A percentile compares a stretch with the other conserved stretches of the same genome.
Conservation (phyloP, 148 eudicot genomes). For the Polygonum maritimum region DNA sequence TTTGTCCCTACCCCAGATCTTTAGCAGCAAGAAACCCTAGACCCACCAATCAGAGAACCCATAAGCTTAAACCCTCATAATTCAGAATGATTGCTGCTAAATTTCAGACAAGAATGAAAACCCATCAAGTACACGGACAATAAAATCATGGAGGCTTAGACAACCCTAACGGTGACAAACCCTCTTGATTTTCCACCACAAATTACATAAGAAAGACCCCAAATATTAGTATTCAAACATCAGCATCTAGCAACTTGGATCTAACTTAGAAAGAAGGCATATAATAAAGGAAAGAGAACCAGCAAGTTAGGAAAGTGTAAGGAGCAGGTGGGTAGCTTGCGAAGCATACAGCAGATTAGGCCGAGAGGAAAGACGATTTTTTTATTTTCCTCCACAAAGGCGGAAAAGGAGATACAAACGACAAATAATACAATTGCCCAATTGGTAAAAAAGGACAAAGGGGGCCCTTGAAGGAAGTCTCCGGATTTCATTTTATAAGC, state of each 20-base stretch:
- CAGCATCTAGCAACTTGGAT: not conserved
- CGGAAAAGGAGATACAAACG: not conserved
- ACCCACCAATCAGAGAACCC: conserved; percentile 4
- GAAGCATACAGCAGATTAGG: not conserved
- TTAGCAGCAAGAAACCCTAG: not conserved
- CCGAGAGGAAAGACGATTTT: not conserved
- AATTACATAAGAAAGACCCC: not conserved
- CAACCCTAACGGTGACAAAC: not conserved
- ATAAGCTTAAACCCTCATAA: not conserved
- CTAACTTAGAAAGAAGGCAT: not conserved
- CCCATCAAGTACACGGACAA: not conserved
- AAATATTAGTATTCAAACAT: not conserved
- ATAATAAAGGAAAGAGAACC: not conserved
- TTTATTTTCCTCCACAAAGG: not conserved
- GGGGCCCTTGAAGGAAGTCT: conserved; percentile 4
- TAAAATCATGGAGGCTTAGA: not conserved
- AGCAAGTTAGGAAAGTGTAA: conserved; percentile 2
- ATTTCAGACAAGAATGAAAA: not conserved
- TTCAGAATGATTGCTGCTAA: not conserved
- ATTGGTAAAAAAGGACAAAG: conserved; percentile 3
- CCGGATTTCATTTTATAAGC: not conserved
- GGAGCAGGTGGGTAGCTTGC: conserved; percentile 1
- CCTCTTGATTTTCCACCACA: not conserved
- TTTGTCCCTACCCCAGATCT: not conserved
- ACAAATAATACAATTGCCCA: conserved; percentile 10